Percentiles rank a stretch among this genome's conserved stretches.
Evolutionary conservation across 441 rosid species (phyloP).

Genomic region (Kokia cookei): DNA sequence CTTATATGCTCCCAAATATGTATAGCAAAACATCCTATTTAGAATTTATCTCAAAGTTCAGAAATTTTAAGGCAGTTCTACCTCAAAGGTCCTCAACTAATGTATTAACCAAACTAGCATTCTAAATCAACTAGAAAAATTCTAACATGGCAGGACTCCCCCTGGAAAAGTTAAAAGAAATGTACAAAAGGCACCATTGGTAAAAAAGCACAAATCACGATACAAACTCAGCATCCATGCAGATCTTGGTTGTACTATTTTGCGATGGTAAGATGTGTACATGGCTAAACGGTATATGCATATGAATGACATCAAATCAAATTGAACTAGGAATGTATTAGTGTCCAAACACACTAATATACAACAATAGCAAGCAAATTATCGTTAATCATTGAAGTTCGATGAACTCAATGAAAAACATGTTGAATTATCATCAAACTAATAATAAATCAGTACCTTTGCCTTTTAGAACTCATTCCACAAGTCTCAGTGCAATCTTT

Average conservation of each 20-base stretch:
- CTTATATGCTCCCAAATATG: neutral
- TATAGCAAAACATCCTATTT: neutral
- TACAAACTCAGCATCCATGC: neutral
- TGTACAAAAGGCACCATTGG: neutral
- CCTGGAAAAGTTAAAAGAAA: neutral
- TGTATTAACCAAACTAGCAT: neutral
- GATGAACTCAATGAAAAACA: neutral
- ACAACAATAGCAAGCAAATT: neutral
- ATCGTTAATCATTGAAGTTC: neutral
- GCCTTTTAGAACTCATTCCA: conserved; percentile 25
- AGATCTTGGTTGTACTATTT: neutral
- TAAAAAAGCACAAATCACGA: neutral
- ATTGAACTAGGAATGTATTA: neutral
- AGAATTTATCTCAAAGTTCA: neutral
- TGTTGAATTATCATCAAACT: neutral
- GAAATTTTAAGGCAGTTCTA: neutral
- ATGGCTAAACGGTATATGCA: neutral
- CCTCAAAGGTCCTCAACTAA: neutral
- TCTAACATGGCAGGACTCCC: neutral
- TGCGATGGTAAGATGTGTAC: neutral
- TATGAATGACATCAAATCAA: neutral
- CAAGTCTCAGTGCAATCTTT: conserved; percentile 13
- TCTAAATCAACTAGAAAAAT: neutral
- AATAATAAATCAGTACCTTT: conserved; percentile 33
- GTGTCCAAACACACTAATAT: neutral